phyloP scores from a whole-genome alignment of 1,139 yeast genomes.

The Sugiyamaella neomexicana region DNA sequence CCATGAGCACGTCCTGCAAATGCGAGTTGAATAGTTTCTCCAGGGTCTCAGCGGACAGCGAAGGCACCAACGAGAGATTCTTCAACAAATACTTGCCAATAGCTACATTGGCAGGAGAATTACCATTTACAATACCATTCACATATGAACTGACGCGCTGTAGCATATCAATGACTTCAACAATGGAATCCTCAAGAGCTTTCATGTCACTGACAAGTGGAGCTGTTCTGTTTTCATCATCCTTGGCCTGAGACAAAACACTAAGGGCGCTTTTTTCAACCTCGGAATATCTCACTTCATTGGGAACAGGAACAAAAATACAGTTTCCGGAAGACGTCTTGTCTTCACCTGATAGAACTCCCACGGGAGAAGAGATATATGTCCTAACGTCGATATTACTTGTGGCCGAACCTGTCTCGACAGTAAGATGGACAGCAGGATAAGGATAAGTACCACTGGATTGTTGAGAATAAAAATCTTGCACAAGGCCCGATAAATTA shows the following conservation, averaged over 20 bases:
- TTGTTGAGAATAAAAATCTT: conserved; percentile 70
- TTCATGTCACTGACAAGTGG: conserved; percentile 46
- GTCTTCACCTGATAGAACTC: conserved; percentile 44
- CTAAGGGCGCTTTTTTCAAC: conserved; percentile 50
- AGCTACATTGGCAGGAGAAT: conserved; percentile 45
- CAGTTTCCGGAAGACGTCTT: conserved; percentile 54
- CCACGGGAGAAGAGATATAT: conserved; percentile 76
- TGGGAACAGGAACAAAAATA: conserved; percentile 77
- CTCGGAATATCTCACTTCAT: conserved; percentile 59
- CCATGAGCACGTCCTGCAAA: conserved; percentile 78
- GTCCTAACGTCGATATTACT: conserved; percentile 58
- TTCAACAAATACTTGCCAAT: conserved; percentile 70
- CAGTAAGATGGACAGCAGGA: conserved; percentile 78
- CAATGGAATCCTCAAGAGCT: conserved; percentile 56
- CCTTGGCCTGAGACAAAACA: conserved; percentile 40
- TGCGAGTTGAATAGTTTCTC: conserved; percentile 67
- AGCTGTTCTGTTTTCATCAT: conserved; percentile 41
- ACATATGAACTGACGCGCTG: conserved; percentile 54
- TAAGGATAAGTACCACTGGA: conserved; percentile 65
- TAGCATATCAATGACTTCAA: conserved; percentile 57
- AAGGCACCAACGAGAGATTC: conserved; percentile 62
- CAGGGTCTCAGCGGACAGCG: conserved; percentile 58
- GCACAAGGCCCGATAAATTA: conserved; percentile 77
- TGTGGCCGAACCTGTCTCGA: conserved; percentile 43
- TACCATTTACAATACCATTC: conserved; percentile 47